A percentile compares a stretch with the other conserved stretches of the same genome.
Conservation (phyloP, 192 early-diverging fungal genomes). For the Coemansia sp. region DNA sequence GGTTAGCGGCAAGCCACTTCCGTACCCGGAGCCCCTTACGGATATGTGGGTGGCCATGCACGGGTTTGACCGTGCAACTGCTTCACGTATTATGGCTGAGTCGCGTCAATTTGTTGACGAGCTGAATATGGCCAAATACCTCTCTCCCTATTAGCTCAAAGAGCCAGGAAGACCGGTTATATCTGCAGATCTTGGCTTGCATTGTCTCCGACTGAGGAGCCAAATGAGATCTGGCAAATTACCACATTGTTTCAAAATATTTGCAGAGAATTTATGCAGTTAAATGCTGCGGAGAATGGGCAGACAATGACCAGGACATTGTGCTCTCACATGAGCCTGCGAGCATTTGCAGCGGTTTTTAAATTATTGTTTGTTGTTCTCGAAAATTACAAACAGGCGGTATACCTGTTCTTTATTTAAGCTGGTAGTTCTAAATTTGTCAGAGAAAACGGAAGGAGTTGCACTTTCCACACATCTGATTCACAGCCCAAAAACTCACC, state of each 20-base stretch:
- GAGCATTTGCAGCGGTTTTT: not conserved
- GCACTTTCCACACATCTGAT: not conserved
- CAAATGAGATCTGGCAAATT: not conserved
- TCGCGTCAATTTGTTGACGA: slow-evolving; percentile 44
- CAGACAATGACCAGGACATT: not conserved
- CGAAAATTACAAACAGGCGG: not conserved
- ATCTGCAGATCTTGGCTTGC: not conserved
- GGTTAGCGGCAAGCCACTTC: slow-evolving; percentile 18
- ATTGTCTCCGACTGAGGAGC: not conserved
- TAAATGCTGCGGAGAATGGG: not conserved
- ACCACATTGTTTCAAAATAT: not conserved
- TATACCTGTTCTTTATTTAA: not conserved
- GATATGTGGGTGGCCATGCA: slow-evolving; percentile 52
- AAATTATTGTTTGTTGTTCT: too few species aligned
- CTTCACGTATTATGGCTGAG: slow-evolving; percentile 30
- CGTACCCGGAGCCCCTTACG: slow-evolving; percentile 35
- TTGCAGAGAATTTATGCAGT: not conserved
- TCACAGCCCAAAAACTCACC: not conserved
- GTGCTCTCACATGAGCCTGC: not conserved
- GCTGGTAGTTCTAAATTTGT: not conserved
- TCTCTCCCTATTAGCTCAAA: slow-evolving; percentile 35
- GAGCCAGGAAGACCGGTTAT: not conserved
- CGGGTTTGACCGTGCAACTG: slow-evolving; percentile 25
- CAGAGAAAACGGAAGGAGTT: not conserved
- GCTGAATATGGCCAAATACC: slow-evolving; percentile 40